Percentiles rank a stretch among this genome's conserved stretches.
Evolutionary conservation across 2,329 filamentous ascomycete genomes (phyloP).

Genomic region (Paracorniculantispora psalliotae): DNA sequence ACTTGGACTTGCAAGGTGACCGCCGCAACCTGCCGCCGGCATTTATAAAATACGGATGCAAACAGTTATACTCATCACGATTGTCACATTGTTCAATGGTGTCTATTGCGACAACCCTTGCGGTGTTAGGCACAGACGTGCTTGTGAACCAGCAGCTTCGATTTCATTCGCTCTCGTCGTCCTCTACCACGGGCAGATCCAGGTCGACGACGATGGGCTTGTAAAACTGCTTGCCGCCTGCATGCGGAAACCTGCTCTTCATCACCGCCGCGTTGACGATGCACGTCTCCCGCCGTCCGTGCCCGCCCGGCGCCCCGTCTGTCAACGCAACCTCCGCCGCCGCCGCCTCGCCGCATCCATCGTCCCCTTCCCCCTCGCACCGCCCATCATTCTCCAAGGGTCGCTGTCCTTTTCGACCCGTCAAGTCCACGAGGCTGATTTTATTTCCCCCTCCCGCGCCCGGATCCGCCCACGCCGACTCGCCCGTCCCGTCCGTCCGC

Average conservation of each 20-base stretch:
- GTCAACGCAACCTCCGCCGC: constrained; percentile 14
- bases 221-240: constrained; percentile 59
- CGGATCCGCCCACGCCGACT: constrained; percentile 54
- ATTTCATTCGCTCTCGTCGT: no score
- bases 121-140: no score
- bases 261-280: constrained; percentile 76
- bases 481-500: constrained; percentile 39
- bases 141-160: no score
- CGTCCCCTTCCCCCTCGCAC: not conserved
- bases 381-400: constrained; percentile 2
- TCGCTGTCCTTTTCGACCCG: not conserved
- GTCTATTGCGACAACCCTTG: no score
- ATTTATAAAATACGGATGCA: no score
- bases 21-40: no score
- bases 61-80: no score
- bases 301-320: constrained; percentile 35
- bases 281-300: constrained; percentile 62
- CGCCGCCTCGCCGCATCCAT: not conserved
- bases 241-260: constrained; percentile 61
- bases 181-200: constrained; percentile 52
- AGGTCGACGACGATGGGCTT: constrained; percentile 83
- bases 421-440: not conserved
- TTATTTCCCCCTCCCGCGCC: constrained; percentile 45
- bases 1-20: no score
- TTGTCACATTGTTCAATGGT: no score